These are phyloP conservation scores for Termitomyces sp. DNA, from an alignment of 768 basidiomycete genomes.

Conservation along the genomic window DNA sequence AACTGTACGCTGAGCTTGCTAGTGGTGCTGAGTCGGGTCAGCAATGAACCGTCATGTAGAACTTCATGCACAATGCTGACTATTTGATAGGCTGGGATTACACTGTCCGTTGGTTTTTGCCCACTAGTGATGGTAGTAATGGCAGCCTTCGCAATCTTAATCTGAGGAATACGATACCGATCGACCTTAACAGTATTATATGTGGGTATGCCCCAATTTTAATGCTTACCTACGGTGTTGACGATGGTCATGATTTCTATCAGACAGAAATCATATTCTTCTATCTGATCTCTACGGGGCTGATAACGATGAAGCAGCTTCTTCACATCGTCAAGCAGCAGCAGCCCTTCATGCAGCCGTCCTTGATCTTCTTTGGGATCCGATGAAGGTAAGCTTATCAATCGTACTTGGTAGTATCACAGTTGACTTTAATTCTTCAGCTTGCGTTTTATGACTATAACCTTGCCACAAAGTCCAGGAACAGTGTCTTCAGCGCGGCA, in stretches of 20 bases:
- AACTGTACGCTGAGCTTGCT: slow-evolving; percentile 84
- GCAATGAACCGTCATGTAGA: slow-evolving; percentile 7
- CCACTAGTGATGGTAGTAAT: slow-evolving; percentile 28
- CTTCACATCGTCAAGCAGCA: slow-evolving; percentile 52
- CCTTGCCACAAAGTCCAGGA: slow-evolving; percentile 58
- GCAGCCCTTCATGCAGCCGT: slow-evolving; percentile 58
- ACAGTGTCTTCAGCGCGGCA: slow-evolving; percentile 63
- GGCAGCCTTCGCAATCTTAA: slow-evolving; percentile 67
- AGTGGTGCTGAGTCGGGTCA: slow-evolving; percentile 79
- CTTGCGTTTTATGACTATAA: slow-evolving; percentile 94
- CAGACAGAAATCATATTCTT: slow-evolving; percentile 59
- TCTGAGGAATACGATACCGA: slow-evolving; percentile 59
- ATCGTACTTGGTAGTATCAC: not conserved
- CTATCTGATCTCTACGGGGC: slow-evolving; percentile 55
- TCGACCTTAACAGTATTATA: slow-evolving; percentile 82
- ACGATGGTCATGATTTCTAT: not conserved
- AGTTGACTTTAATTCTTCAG: slow-evolving; percentile 12
- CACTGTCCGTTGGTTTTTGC: slow-evolving; percentile 43
- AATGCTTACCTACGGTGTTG: not conserved
- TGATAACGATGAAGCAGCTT: slow-evolving; percentile 36
- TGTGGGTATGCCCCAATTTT: slow-evolving; percentile 39
- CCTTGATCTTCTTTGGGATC: slow-evolving; percentile 85
- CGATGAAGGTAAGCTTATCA: slow-evolving; percentile 38
- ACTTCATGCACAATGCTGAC: not conserved
- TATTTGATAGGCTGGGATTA: slow-evolving; percentile 40